Evolutionary conservation across 768 basidiomycete genomes (phyloP).

Genomic region (Cystobasidium tubakii): DNA sequence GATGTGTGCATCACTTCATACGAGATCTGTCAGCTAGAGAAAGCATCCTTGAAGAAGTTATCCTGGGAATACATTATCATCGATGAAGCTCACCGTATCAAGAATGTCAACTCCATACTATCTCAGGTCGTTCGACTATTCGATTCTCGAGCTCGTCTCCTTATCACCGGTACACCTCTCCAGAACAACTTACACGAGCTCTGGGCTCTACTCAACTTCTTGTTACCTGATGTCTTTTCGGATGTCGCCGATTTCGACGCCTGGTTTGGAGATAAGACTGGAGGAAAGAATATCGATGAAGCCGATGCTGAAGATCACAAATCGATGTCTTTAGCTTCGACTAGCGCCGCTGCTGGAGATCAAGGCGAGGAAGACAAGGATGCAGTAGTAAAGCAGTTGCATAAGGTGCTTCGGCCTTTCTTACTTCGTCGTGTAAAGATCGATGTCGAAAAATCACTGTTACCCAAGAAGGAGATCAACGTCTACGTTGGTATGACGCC

Average conservation of each 20-base stretch:
- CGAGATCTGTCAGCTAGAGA: conserved; percentile 94
- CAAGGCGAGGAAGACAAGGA: conserved; percentile 58
- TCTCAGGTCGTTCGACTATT: conserved; percentile 90
- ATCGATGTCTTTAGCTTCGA: background rate
- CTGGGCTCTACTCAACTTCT: conserved; percentile 70
- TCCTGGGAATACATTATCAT: conserved; percentile 97
- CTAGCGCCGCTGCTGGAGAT: background rate
- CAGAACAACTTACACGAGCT: conserved; percentile 93
- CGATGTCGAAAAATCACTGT: conserved; percentile 89
- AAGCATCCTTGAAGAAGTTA: conserved; percentile 83
- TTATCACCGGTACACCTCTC: conserved; percentile 94
- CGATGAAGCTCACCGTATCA: conserved; percentile 98
- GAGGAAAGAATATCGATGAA: conserved; percentile 29
- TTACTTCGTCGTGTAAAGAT: conserved; percentile 86
- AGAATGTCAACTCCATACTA: conserved; percentile 93
- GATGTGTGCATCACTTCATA: conserved; percentile 94
- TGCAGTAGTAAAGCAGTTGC: conserved; percentile 88
- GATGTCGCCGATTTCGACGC: conserved; percentile 84
- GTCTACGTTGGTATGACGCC: conserved; percentile 94
- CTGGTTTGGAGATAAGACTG: conserved; percentile 69
- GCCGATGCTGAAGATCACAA: conserved; percentile 14
- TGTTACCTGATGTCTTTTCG: conserved; percentile 92
- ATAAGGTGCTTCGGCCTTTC: conserved; percentile 94
- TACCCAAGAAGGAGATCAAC: conserved; percentile 98
- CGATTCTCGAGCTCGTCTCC: conserved; percentile 74